A percentile compares a stretch with the other conserved stretches of the same genome.
phyloP scores from a whole-genome alignment of 2,329 filamentous ascomycete genomes.

The Aspergillus spinulosporus region DNA sequence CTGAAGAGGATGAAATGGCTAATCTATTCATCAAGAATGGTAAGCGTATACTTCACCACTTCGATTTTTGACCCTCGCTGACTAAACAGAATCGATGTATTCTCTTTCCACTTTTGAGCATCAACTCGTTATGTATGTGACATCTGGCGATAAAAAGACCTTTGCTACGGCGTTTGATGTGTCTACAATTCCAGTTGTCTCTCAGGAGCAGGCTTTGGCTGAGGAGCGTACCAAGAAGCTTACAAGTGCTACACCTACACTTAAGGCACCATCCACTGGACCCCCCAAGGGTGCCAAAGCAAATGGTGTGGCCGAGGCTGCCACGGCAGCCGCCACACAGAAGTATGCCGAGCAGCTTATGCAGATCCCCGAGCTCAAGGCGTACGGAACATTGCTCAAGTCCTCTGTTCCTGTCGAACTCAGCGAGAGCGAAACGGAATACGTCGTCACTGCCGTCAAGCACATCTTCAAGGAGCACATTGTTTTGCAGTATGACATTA shows the following conservation, averaged over 20 bases:
- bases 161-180: conserved; percentile 89
- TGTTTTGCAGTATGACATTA: conserved; percentile 94
- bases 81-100: conserved; percentile 78
- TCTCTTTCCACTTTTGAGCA: conserved; percentile 94
- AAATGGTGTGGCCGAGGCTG: conserved; percentile 70
- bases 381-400: conserved; percentile 88
- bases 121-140: conserved; percentile 96
- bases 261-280: conserved; percentile 86
- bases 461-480: conserved; percentile 98
- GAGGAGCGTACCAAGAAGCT: conserved; percentile 98
- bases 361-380: conserved; percentile 85
- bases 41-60: conserved; percentile 42
- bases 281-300: conserved; percentile 67
- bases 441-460: conserved; percentile 90
- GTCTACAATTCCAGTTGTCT: conserved; percentile 85
- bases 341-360: conserved; percentile 86
- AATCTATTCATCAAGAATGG: conserved; percentile 89
- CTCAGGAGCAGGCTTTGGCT: conserved; percentile 90
- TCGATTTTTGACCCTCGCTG: conserved; percentile 19
- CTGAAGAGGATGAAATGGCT: conserved; percentile 83
- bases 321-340: conserved; percentile 76
- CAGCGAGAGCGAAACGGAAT: conserved; percentile 96
- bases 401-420: conserved; percentile 83
- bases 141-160: conserved; percentile 80
- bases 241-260: conserved; percentile 83